Base-by-base conservation (phyloP, 805 yeast species). In the Zygotorulaspora florentina region DNA sequence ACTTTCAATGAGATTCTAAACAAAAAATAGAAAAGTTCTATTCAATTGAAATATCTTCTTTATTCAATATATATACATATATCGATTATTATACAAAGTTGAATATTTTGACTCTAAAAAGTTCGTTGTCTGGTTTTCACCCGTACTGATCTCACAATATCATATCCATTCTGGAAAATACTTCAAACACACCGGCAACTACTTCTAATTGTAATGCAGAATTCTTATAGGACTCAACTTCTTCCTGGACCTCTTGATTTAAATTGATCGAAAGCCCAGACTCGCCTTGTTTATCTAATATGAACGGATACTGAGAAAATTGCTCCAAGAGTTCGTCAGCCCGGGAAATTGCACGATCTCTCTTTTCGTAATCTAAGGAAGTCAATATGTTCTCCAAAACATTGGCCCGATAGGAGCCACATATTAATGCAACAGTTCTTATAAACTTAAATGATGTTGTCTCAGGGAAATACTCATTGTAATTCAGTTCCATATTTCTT, bases 321-420 rank as follows among this genome's bases (percentile, higher is more conserved):
- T 87, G 91, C 42, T 74, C 76, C 52, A 91, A 73, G 38, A 93
- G 67, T 63, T 91, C 98, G 61, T 93, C 98, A n/a, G 96, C 96
- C 61, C 96, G 78, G 3, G 86, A 80, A 65, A 90, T 85, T 0
- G 97, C 97, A 56, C 83, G 81, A 66, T 93, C 99, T 57, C 98
- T 80, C 54, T 81, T 85, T 56, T 88, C 96, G 64, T 87, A 89
- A 55, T 82, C 83, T 51, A 90, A 73, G 25, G 83, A 74, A 36
- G 81, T 72, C 48, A 90, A 73, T 3, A 88, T 91, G 62, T 91
- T 93, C 58, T 93, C 99, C 56, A 93, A 76, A 10, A 93, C 99
- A 64, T 89, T 93, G 35, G 97, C 99, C 25, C 98, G 97, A 62
- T 87, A 88, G 15, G 96, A 80, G 13, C 95, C 95, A 57, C 90